phyloP scores from a whole-genome alignment of 169 alveolate species.

The Plasmodium chabaudi region DNA sequence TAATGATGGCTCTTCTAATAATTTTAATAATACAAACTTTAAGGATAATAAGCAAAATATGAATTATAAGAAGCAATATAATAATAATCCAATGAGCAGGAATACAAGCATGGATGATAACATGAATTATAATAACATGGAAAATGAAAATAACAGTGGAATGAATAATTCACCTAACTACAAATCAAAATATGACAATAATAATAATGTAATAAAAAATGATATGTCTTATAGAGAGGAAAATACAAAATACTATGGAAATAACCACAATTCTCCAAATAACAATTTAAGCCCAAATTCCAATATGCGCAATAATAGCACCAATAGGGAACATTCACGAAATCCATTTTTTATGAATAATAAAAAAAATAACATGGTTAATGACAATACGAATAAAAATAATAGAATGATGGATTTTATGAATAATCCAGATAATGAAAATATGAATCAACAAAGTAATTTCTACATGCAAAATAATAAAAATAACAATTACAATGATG shows the following conservation, averaged over 20 bases:
- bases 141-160: conserved; percentile 15
- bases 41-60: conserved; percentile 30
- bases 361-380: conserved; percentile 1
- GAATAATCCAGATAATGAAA: background rate
- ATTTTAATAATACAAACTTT: conserved; percentile 5
- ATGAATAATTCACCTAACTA: conserved; percentile 4
- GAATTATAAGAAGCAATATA: conserved; percentile 36
- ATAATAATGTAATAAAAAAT: background rate
- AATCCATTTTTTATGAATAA: conserved; percentile 1
- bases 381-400: background rate
- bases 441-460: background rate
- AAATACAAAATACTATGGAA: conserved; percentile 1
- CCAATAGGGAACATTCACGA: background rate
- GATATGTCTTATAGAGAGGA: background rate
- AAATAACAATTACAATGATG: conserved; percentile 6
- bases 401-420: conserved; percentile 12
- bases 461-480: background rate
- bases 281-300: conserved; percentile 2
- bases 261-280: conserved; percentile 1
- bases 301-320: conserved; percentile 3
- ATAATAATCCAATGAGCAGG: conserved; percentile 14
- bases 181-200: conserved; percentile 19
- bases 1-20: conserved; percentile 12
- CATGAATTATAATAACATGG: conserved; percentile 29
- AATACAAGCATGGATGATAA: conserved; percentile 27